Conservation (phyloP, 2,329 filamentous ascomycete genomes). For the Calonectria pseudoturangicola region DNA sequence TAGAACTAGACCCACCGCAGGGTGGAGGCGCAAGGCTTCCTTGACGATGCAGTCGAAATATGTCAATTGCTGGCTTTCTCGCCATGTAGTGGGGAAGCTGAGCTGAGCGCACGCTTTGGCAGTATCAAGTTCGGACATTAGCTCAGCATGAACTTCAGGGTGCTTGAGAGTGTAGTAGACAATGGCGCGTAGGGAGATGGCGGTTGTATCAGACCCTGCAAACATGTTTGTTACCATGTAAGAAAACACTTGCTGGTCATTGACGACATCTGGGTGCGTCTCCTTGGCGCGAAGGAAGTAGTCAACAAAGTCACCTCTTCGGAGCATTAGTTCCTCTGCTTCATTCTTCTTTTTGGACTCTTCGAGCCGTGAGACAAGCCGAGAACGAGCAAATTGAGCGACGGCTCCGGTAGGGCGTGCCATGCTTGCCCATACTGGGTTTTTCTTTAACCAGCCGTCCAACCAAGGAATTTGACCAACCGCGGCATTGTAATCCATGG, state of each 20-base stretch:
- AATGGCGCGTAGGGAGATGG: conserved; percentile 45
- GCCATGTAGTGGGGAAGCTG: conserved; percentile 12
- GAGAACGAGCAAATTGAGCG: conserved; percentile 11
- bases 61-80: conserved; percentile 15
- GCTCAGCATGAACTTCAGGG: conserved; percentile 29
- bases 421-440: conserved; percentile 40
- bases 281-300: conserved; percentile 49
- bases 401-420: conserved; percentile 37
- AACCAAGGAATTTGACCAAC: conserved; percentile 51
- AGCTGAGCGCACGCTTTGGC: conserved; percentile 22
- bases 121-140: conserved; percentile 41
- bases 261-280: conserved; percentile 42
- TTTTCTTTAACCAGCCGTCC: conserved; percentile 50
- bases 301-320: conserved; percentile 37
- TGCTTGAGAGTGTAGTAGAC: conserved; percentile 46
- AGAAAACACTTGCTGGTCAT: conserved; percentile 46
- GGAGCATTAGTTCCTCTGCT: not conserved
- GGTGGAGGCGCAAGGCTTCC: conserved; percentile 35
- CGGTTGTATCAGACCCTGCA: conserved; percentile 47
- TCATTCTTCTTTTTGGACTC: conserved; percentile 33
- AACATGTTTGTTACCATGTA: conserved; percentile 50
- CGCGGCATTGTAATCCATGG: conserved; percentile 47
- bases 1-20: conserved; percentile 29
- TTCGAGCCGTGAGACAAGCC: conserved; percentile 34
- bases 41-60: conserved; percentile 39